Percentiles rank a stretch among this genome's conserved stretches.
Conservation (phyloP, 2,329 filamentous ascomycete genomes). For the Aspergillus versicolor region DNA sequence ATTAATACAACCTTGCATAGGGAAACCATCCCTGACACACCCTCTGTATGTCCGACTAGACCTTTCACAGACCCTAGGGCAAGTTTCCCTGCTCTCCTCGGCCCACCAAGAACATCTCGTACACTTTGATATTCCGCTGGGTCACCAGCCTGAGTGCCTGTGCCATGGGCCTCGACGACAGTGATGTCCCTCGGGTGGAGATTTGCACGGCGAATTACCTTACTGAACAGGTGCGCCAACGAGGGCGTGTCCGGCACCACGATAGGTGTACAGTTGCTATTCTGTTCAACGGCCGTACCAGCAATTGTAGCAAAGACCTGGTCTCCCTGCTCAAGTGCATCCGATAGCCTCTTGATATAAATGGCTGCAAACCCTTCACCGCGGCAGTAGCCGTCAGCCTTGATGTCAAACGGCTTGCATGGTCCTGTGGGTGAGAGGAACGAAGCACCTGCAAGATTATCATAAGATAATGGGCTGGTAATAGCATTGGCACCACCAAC, state of each 20-base stretch:
- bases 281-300: conserved; percentile 33
- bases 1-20: conserved; percentile 33
- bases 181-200: conserved; percentile 26
- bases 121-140: conserved; percentile 30
- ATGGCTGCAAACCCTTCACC: conserved; percentile 49
- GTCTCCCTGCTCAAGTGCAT: conserved; percentile 48
- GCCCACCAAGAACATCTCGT: conserved; percentile 20
- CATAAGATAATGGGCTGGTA: conserved; percentile 24
- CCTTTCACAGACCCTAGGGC: conserved; percentile 34
- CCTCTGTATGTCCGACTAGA: conserved; percentile 35
- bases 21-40: conserved; percentile 31
- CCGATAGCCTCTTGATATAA: conserved; percentile 48
- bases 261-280: conserved; percentile 26
- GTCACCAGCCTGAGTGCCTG: conserved; percentile 33
- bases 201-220: conserved; percentile 22
- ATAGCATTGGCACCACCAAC: conserved; percentile 39
- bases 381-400: conserved; percentile 54
- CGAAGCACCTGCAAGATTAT: conserved; percentile 32
- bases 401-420: conserved; percentile 49
- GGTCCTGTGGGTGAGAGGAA: conserved; percentile 47
- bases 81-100: conserved; percentile 13
- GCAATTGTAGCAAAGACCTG: conserved; percentile 46
- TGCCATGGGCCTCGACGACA: conserved; percentile 37
- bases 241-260: conserved; percentile 21
- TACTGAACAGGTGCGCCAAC: conserved; percentile 31